phyloP scores from a whole-genome alignment of 2,329 filamentous ascomycete species.

The Talaromyces funiculosus region DNA sequence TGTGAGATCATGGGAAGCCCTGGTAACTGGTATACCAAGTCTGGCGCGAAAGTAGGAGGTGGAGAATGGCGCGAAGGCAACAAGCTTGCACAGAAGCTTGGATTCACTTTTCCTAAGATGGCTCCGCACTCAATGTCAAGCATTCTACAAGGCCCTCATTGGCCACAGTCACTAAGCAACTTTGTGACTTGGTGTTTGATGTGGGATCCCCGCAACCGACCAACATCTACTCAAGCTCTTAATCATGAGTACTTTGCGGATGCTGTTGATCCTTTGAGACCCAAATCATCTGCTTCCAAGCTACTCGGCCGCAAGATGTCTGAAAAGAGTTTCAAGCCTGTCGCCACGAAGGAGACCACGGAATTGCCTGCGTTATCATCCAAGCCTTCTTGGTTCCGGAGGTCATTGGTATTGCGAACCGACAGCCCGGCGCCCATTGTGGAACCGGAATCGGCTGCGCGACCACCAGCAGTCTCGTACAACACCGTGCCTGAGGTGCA shows the following conservation, averaged over 20 bases:
- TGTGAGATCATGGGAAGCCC: constrained; percentile 99
- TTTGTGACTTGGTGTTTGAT: constrained; percentile 98
- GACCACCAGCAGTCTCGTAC: constrained; percentile 41
- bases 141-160: constrained; percentile 82
- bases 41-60: constrained; percentile 77
- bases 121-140: constrained; percentile 94
- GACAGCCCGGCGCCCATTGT: constrained; percentile 60
- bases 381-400: constrained; percentile 95
- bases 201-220: constrained; percentile 93
- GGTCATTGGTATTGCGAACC: constrained; percentile 79
- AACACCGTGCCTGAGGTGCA: constrained; percentile 38
- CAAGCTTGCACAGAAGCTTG: constrained; percentile 85
- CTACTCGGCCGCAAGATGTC: constrained; percentile 87
- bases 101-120: constrained; percentile 99
- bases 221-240: constrained; percentile 88
- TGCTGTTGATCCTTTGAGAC: constrained; percentile 82
- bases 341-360: constrained; percentile 55
- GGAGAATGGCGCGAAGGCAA: constrained; percentile 97
- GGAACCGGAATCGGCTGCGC: constrained; percentile 32
- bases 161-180: constrained; percentile 78
- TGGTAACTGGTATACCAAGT: constrained; percentile 95
- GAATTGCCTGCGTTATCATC: constrained; percentile 58
- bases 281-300: constrained; percentile 82
- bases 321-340: constrained; percentile 61
- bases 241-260: constrained; percentile 92